A percentile compares a stretch with the other conserved stretches of the same genome.
Conservation (phyloP, 352 stramenopile genomes). For the Plasmopara halstedii region DNA sequence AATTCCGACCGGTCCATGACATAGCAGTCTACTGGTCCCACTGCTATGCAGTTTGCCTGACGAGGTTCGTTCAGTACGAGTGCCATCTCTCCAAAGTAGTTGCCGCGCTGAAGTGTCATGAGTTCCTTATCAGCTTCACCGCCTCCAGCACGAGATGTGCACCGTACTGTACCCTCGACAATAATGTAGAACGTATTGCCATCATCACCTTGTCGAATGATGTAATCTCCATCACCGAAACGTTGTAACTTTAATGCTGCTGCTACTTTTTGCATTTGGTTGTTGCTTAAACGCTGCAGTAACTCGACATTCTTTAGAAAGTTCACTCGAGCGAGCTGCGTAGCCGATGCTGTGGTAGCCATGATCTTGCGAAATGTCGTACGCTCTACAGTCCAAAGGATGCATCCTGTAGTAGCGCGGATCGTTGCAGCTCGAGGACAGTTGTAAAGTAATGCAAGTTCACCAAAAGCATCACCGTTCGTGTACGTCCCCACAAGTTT, state of each 20-base stretch:
- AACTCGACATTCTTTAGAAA: slow-evolving; percentile 93
- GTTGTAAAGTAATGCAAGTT: slow-evolving; percentile 97
- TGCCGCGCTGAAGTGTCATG: slow-evolving; percentile 69
- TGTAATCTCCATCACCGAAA: slow-evolving; percentile 87
- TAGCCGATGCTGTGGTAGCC: slow-evolving; percentile 65
- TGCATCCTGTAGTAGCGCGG: slow-evolving; percentile 70
- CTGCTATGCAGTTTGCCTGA: slow-evolving; percentile 81
- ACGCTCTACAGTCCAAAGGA: slow-evolving; percentile 92
- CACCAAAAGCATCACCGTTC: slow-evolving; percentile 88
- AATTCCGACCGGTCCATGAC: slow-evolving; percentile 87
- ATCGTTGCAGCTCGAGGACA: slow-evolving; percentile 92
- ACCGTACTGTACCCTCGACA: slow-evolving; percentile 87
- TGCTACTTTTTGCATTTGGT: slow-evolving; percentile 81
- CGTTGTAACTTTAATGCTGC: slow-evolving; percentile 73
- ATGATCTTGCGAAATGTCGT: slow-evolving; percentile 79
- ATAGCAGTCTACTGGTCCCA: slow-evolving; percentile 83
- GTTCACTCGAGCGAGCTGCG: slow-evolving; percentile 75
- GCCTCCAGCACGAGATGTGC: slow-evolving; percentile 43
- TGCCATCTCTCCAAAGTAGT: slow-evolving; percentile 87
- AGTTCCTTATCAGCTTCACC: slow-evolving; percentile 63
- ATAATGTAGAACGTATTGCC: slow-evolving; percentile 98
- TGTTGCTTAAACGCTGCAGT: slow-evolving; percentile 84
- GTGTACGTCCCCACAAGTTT: slow-evolving; percentile 74
- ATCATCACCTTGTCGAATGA: slow-evolving; percentile 91
- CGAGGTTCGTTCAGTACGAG: slow-evolving; percentile 78